These are phyloP conservation scores for Cyberlindnera galapagoensis DNA, from an alignment of 805 yeast genomes.

Conservation along the genomic window DNA sequence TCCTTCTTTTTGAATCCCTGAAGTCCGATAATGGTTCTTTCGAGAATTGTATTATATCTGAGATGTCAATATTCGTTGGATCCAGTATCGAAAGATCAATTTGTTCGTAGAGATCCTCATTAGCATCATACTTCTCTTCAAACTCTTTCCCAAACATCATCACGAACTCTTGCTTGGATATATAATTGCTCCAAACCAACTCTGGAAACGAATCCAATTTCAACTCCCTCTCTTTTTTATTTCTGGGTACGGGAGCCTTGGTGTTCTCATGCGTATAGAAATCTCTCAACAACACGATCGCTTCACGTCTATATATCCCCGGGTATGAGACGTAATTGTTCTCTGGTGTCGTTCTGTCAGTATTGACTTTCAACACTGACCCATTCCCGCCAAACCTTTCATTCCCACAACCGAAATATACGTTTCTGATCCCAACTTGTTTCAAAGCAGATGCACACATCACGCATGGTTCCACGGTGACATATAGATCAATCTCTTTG, in stretches of 20 bases:
- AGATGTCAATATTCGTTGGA: slow-evolving; percentile 14
- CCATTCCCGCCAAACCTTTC: slow-evolving; percentile 98
- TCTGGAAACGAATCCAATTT: slow-evolving; percentile 53
- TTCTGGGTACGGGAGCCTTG: slow-evolving; percentile 75
- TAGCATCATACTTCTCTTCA: slow-evolving; percentile 6
- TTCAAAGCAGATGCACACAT: slow-evolving; percentile 94
- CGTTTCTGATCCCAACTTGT: slow-evolving; percentile 67
- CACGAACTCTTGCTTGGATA: slow-evolving; percentile 44
- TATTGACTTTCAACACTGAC: slow-evolving; percentile 60
- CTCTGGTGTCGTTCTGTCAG: slow-evolving; percentile 30
- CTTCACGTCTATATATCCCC: slow-evolving; percentile 75
- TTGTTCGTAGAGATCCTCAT: slow-evolving; percentile 13
- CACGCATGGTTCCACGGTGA: slow-evolving; percentile 95
- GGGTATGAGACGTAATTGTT: slow-evolving; percentile 54
- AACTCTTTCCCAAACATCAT: slow-evolving; percentile 30
- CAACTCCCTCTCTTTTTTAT: slow-evolving; percentile 61
- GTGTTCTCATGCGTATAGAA: slow-evolving; percentile 84
- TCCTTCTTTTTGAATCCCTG: slow-evolving; percentile 7
- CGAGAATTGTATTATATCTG: slow-evolving; percentile 15
- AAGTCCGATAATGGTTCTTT: slow-evolving; percentile 5
- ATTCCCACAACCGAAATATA: slow-evolving; percentile 88
- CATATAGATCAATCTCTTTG: slow-evolving; percentile 63
- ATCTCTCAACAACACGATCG: slow-evolving; percentile 70
- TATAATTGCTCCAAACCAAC: slow-evolving; percentile 47
- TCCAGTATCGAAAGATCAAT: slow-evolving; percentile 14